Base-by-base conservation (phyloP, 139 green algal genomes). In the Tetraselmis striata region DNA sequence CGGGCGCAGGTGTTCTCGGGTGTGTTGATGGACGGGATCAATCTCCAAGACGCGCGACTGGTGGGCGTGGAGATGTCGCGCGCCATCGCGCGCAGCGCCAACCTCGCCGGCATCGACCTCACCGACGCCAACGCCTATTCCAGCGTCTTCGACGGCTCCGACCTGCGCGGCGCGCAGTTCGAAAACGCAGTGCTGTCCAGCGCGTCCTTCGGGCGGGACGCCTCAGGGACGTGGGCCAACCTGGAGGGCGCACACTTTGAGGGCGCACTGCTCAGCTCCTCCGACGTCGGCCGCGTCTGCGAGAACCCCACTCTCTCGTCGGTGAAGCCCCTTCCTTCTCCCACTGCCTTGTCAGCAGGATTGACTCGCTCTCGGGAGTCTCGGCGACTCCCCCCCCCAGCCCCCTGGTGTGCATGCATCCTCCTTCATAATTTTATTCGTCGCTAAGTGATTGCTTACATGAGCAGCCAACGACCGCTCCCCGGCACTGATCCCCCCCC, bases 131-230 rank as follows among this genome's bases (percentile, higher is more conserved):
- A 75, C 28, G 59, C 28, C 1, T 45, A 45, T 58, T 83, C 29
- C 31, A 83, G 82, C 30, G 58, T 75, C n/a, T 92, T 92, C 84
- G 84, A 92, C 30, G 87, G 87, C 1, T 87, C 90, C 0, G 84
- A 91, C 80, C 83, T 93, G 59, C 76, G 85, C 45, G 83, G 82
- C 5, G 90, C 88, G 0, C 85, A 91, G 81, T 93, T 93, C 79
- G 90, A 93, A 59, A 93, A 93, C 78, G 81, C 82, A n/a, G 90
- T 93, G 58, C 81, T 93, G 1, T 86, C 83, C 23, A 80, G 58
- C 2, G 84, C 79, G 2, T 78, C 75, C 5, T 88, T 85, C 29
- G 79, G 80, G 59, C 5, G 18, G 45, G 45, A 67, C 45, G 45
- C 45, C 45, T 28, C 28, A 5, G 31, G 59, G 24, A 1, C 25